These are phyloP conservation scores for Cyclospora cayetanensis DNA, from an alignment of 169 alveolate species.

Conservation along the genomic window DNA sequence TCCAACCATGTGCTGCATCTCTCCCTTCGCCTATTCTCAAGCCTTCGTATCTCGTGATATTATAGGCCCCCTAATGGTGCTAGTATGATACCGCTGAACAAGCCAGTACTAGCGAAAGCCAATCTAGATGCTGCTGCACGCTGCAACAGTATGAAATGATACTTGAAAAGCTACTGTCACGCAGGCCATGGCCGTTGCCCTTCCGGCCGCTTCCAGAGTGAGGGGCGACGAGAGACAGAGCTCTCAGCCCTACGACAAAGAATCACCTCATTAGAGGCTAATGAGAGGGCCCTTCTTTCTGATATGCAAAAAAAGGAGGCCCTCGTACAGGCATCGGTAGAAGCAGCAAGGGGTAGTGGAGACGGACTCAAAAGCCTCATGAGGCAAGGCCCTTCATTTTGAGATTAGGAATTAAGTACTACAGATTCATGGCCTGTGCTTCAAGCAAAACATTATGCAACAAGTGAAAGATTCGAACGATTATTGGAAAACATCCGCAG, in stretches of 20 bases:
- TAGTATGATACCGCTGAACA: too few species aligned
- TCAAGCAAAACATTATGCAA: too few species aligned
- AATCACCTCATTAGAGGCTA: neutral
- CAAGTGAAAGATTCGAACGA: too few species aligned
- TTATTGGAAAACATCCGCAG: too few species aligned
- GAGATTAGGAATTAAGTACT: too few species aligned
- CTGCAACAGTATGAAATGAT: too few species aligned
- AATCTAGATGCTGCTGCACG: too few species aligned
- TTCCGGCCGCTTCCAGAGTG: neutral
- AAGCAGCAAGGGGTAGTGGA: slow-evolving; percentile 12
- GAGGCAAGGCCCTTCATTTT: too few species aligned
- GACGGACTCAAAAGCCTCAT: slow-evolving; percentile 3
- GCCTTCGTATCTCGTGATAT: neutral
- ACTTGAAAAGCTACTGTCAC: too few species aligned
- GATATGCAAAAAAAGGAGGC: neutral
- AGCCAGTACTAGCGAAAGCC: too few species aligned
- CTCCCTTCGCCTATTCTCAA: neutral
- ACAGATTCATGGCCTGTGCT: too few species aligned
- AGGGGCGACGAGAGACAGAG: neutral
- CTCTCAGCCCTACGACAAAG: neutral
- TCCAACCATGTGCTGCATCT: neutral
- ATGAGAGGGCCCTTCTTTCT: neutral
- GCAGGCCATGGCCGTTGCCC: neutral
- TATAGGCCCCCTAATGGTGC: too few species aligned
- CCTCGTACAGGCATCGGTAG: slow-evolving; percentile 4